Evolutionary conservation across 257 asterid genomes (phyloP), one percentile per base, ranked within the genome.

Genomic region (Jacaranda copaia): DNA sequence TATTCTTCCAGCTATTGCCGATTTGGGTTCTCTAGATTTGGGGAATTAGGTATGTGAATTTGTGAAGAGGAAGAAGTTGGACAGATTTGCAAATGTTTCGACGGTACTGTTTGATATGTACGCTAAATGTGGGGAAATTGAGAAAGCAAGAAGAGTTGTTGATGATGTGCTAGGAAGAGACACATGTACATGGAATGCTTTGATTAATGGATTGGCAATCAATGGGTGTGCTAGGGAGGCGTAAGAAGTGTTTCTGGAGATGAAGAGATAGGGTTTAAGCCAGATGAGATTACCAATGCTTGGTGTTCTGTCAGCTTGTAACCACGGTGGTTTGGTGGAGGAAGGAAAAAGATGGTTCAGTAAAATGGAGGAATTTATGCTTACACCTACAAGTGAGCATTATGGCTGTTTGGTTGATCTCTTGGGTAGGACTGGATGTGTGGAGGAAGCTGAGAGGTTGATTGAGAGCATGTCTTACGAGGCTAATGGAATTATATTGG

Each of bases 51-150:
- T 93, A 6, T 83, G 81, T 58, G 86, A 84, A 62, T 83, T 72
- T 62, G 94, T 86, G 56, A 91, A 87, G 89, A 83, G 81, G 70
- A 93, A 84, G 77, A 88, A 88, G 64, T 77, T 95, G 74, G 94
- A 89, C 74, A 84, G 81, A 68, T 90, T 88, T 58, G 87, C 89
- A 13, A 95, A 90, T 62, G 96, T 93, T 36, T 91, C 94, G 14
- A 89, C 99, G 6, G 96, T 97, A 18, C 84, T 93, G 63, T 86
- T 95, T 60, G 98, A 95, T 81, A 88, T 95, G 99, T 95, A 90
- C 79, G 92, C 94, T 46, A 95, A 95, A 75, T 93, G 97, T 69
- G 97, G 98, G 14, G 97, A 90, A 75, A 89, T 90, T 15, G 82
- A 81, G 76, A 90, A 81, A 80, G 94, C 97, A 13, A 89, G 87